These are phyloP conservation scores for Acanthamoeba lenticulata DNA, from an alignment of 208 protist genomes.

Conservation along the genomic window DNA sequence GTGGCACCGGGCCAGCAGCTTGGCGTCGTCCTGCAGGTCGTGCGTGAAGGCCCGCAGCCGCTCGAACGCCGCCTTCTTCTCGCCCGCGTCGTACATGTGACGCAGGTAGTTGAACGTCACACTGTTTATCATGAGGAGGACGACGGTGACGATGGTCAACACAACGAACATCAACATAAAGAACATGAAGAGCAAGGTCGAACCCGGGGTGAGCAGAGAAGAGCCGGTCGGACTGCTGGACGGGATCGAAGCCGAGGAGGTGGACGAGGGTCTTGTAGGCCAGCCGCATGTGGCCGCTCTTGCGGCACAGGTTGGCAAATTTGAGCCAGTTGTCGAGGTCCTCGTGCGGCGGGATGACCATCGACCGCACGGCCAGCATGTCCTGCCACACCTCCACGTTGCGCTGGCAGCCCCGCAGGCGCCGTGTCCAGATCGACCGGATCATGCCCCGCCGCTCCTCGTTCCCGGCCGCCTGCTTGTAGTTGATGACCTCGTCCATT, in stretches of 20 bases:
- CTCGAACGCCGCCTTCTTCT: conserved; percentile 38
- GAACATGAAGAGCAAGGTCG: too few relatives aligned
- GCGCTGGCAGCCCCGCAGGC: conserved; percentile 91
- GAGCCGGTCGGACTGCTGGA: neutral
- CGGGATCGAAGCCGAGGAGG: conserved; percentile 38
- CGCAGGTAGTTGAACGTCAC: conserved; percentile 31
- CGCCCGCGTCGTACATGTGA: conserved; percentile 44
- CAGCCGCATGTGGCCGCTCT: conserved; percentile 56
- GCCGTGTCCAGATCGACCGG: conserved; percentile 90
- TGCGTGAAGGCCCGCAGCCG: conserved; percentile 7
- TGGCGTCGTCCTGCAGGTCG: conserved; percentile 38
- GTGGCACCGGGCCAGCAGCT: conserved; percentile 58
- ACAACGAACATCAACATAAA: too few relatives aligned
- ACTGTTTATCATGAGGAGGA: too few relatives aligned
- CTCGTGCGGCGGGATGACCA: conserved; percentile 63
- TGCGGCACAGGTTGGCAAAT: conserved; percentile 49
- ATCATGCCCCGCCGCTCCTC: conserved; percentile 73
- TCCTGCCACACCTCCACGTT: conserved; percentile 96
- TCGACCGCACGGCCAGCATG: conserved; percentile 47
- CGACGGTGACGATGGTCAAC: too few relatives aligned
- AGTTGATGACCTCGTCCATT: conserved; percentile 90
- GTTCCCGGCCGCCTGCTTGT: conserved; percentile 10
- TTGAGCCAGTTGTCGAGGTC: conserved; percentile 70
- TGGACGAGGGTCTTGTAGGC: conserved; percentile 56
- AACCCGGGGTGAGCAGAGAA: neutral